Percentiles rank a stretch among this genome's conserved stretches.
Conservation (phyloP, 768 basidiomycete genomes). For the Leccinum disarticulatum region DNA sequence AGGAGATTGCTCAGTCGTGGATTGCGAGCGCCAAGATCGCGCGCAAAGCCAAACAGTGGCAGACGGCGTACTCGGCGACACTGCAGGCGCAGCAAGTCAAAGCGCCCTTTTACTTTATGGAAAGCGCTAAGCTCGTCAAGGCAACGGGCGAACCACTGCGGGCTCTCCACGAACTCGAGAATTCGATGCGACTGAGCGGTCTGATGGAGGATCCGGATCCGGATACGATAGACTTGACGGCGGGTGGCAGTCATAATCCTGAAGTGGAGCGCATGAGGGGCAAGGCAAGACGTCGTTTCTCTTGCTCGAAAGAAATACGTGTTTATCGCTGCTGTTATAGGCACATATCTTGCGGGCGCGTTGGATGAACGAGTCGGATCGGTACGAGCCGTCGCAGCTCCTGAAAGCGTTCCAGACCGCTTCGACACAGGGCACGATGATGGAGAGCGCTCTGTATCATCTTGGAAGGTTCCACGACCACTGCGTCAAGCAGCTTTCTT, state of each 20-base stretch:
- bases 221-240: slow-evolving; percentile 56
- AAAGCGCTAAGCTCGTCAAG: slow-evolving; percentile 85
- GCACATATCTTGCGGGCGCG: slow-evolving; percentile 79
- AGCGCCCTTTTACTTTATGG: slow-evolving; percentile 77
- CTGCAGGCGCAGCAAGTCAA: slow-evolving; percentile 81
- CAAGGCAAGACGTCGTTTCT: slow-evolving; percentile 50
- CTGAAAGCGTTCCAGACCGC: slow-evolving; percentile 57
- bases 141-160: slow-evolving; percentile 77
- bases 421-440: slow-evolving; percentile 52
- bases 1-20: slow-evolving; percentile 84
- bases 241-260: slow-evolving; percentile 44
- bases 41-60: slow-evolving; percentile 90
- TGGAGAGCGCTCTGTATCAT: slow-evolving; percentile 84
- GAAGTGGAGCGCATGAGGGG: slow-evolving; percentile 58
- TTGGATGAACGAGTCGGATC: slow-evolving; percentile 90
- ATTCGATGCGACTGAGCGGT: slow-evolving; percentile 57
- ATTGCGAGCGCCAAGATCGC: slow-evolving; percentile 93
- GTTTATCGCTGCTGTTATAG: slow-evolving; percentile 38
- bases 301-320: not conserved
- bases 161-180: slow-evolving; percentile 85
- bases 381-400: slow-evolving; percentile 68
- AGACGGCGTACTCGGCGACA: slow-evolving; percentile 95
- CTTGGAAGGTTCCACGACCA: slow-evolving; percentile 88
- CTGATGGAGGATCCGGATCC: slow-evolving; percentile 44
- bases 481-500: slow-evolving; percentile 56